Percentiles rank a stretch among this genome's conserved stretches.
Conservation (phyloP, 2,329 filamentous ascomycete species). For the Aspergillus carbonarius region DNA sequence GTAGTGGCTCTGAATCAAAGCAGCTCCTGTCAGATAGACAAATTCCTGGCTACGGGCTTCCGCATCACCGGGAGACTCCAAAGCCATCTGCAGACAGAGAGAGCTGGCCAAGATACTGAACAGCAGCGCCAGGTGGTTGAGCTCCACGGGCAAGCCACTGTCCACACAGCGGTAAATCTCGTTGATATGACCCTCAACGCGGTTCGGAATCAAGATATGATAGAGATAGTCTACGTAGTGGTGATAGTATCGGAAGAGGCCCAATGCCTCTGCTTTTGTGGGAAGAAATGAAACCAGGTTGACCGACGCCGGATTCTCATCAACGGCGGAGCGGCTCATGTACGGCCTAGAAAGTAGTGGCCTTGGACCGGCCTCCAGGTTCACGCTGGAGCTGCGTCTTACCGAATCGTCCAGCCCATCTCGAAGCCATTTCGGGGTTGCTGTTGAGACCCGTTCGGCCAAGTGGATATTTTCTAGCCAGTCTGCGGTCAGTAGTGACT, state of each 20-base stretch:
- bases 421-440: constrained; percentile 19
- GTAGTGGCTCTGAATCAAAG: constrained; percentile 34
- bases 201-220: constrained; percentile 33
- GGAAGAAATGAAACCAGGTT: constrained; percentile 29
- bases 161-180: constrained; percentile 30
- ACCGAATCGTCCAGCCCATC: constrained; percentile 16
- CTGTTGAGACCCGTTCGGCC: constrained; percentile 28
- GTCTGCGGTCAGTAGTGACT: constrained; percentile 26
- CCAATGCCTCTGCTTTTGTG: constrained; percentile 26
- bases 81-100: constrained; percentile 25
- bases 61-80: constrained; percentile 20
- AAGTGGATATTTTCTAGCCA: constrained; percentile 31
- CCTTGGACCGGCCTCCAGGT: neutral
- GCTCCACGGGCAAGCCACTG: constrained; percentile 17
- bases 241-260: constrained; percentile 35
- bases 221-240: constrained; percentile 37
- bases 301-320: constrained; percentile 23
- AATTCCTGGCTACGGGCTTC: constrained; percentile 27
- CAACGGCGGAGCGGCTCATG: constrained; percentile 9
- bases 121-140: constrained; percentile 33
- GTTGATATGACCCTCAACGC: constrained; percentile 27
- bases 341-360: neutral
- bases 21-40: constrained; percentile 30
- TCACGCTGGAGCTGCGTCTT: neutral
- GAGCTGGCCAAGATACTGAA: constrained; percentile 36